Evolutionary conservation across 1,139 yeast genomes (phyloP), one percentile per base, ranked within the genome.

Genomic region (Wickerhamomyces sp.): DNA sequence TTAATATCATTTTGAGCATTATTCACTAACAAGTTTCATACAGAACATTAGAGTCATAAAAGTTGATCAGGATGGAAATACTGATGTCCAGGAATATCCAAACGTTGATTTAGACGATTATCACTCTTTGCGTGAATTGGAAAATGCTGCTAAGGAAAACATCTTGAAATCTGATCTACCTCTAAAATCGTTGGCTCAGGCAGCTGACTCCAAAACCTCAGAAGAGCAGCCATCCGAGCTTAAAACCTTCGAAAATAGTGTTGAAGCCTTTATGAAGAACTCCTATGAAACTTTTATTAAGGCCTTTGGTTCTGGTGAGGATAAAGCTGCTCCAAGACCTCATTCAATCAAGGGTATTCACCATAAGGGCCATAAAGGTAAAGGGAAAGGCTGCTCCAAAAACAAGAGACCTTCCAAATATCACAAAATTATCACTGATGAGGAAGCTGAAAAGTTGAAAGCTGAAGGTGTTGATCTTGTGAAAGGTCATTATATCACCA

Each of bases 41-140:
- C 5, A 43, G 46, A 35, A 39, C 25, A 18, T 41, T 17, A 34
- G 35, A 28, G 36, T 42, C 19, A 28, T 40, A n/a, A 38, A 33
- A 26, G 26, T 42, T 8, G 44, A 42, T 21, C 8, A 14, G 3
- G 35, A 40, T 5, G 47, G 47, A 13, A 21, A 22, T 12, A 35
- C 31, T 7, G 31, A 35, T 10, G 35, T 42, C 21, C 25, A 38
- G 13, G 26, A 33, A 2, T 17, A 32, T 10, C 28, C 36, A 5
- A 16, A 33, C 26, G 43, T 44, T 21, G 40, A 46, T 13, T 17
- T 46, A 15, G 46, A 42, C 14, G 32, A 39, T 1, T 34, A 38
- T 13, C 20, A 28, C 4, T 31, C 36, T n/a, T 20, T 44, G n/a
- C 37, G 42, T 9, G 40, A 41, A 4, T 29, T 43, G 8, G 37